Base-by-base conservation (phyloP, 176 grass and related monocot species). In the Chrysopogon serrulatus region DNA sequence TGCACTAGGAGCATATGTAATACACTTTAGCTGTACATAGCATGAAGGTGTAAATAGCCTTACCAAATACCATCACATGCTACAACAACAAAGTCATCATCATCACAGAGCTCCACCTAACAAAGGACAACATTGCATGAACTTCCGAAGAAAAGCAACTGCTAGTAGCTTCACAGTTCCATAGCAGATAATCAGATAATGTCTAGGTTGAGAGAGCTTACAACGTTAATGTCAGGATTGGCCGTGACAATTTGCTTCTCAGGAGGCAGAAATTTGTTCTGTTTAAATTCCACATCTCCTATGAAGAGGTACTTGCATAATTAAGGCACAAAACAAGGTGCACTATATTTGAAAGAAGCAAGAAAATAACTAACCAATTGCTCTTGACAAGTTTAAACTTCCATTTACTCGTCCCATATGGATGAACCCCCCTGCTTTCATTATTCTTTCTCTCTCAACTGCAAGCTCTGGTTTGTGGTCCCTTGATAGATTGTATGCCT, bases 261-360 rank as follows among this genome's bases (percentile, higher is more conserved):
- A 17, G 85, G 87, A 84, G 96, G 86, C 70, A 99, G 92, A 18
- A 86, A 87, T 56, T 94, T 96, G 81, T 99, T 96, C 87, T 96
- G 91, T 85, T 99, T 99, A 59, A 99, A 99, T 79, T 96, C 96
- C 89, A 91, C 92, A 82, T 99, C 96, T 74, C 96, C 96, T 99
- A 68, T 42, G 90, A 64, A 31, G 75, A 73, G 65, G 79, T 44
- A 63, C 8, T 21, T 36, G 33, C 67, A 85, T 68, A 86, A 27
- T 49, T 79, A 79, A 89, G 77, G 10, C 51, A 82, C 26, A 14
- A 28, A 74, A 24, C 41, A 64, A 54, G 64, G 47, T 31, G 40
- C 40, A 57, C 42, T 66, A 33, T 51, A 67, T 63, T 56, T 62
- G 74, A 41, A 56, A 83, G 27, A 68, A 63, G 28, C 31, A 26